Evolutionary conservation across 768 basidiomycete species (phyloP), one percentile per base, ranked within the genome.

Genomic region (Mycena crocata): DNA sequence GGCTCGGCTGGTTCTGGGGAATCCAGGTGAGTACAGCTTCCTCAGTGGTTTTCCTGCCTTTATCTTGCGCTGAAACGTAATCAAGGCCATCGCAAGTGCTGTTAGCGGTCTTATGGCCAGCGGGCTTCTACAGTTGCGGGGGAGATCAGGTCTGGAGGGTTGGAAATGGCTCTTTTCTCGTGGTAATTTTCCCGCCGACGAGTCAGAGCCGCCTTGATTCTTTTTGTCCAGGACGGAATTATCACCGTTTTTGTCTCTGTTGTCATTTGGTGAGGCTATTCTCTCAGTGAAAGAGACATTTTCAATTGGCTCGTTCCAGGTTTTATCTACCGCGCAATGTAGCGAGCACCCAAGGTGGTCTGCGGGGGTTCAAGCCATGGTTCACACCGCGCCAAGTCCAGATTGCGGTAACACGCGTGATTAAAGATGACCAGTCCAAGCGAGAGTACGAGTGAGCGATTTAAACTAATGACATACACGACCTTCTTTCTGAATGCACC

Each of bases 1-100:
- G 83, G 1, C 72, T 84, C 2, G 83, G 80, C 10, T 78, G 79
- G 68, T 85, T 83, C 75, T 85, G 83, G 78, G 82, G 80, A 24
- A 72, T 79, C 21, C 81, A 79, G 50, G 68, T 67, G 39, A n/a
- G 57, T 59, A 3, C 48, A 17, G 4, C 34, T 26, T 24, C 8
- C 30, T 21, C 39, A 4, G 14, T 12, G 13, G n/a, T n/a, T 9
- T 6, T 23, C 19, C 9, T 51, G 8, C 32, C 17, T 49, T 49
- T 30, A 49, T 49, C 15, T 14, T 28, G 19, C 26, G 12, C 40
- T 42, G 40, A 42, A 6, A 42, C 17, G 17, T 42, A 51, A n/a
- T 50, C 15, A 12, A 74, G 69, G 64, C 72, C 14, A 75, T 82
- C 26, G 81, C 81, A 1, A 79, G 79, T 69, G 82, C 82, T 14